Base-by-base conservation (phyloP, 441 rosid genomes). In the Erysimum cheiri region DNA sequence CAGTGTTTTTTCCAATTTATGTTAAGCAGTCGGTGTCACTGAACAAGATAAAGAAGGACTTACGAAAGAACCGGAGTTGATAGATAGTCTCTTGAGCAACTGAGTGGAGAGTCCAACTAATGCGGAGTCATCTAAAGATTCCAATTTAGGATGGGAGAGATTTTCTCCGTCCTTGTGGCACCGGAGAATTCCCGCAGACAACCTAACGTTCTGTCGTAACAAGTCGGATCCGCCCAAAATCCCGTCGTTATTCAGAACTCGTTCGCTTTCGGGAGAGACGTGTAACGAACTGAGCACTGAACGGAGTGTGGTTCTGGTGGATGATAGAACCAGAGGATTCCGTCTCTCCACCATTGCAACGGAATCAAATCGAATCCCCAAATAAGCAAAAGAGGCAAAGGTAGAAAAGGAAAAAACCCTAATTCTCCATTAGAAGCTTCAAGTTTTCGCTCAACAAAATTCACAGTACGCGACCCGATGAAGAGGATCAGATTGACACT, bases 11-110 rank as follows among this genome's bases (percentile, higher is more conserved):
- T 37, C 60, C 41, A 37, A 17, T 24, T 66, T 57, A 19, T 50
- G 15, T 3, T 17, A 10, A 22, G 24, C 24, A 22, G 24, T 22
- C 1, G 24, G 24, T 22, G 24, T n/a, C n/a, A 9, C 29, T 12
- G 46, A 56, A 48, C 19, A 55, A 29, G 58, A 31, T 29, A 36
- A 47, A 47, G 29, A 8, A 4, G 52, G 60, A 53, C 77, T 78
- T 80, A 94, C 99, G 81, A 84, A 84, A 19, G 98, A 92, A 32
- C 90, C 97, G 50, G 96, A 88, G 71, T 86, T 80, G 31, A 88
- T 24, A 10, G 87, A 84, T 28, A 94, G 80, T 77, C 65, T 80
- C 78, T 94, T 92, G 57, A 94, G 87, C 63, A 82, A 78, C 47
- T 88, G 75, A 49, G 85, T 85, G 4, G 92, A 87, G 68, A 92